Conservation (phyloP, 495 filamentous ascomycete genomes). For the Pyrenula massariospora region DNA sequence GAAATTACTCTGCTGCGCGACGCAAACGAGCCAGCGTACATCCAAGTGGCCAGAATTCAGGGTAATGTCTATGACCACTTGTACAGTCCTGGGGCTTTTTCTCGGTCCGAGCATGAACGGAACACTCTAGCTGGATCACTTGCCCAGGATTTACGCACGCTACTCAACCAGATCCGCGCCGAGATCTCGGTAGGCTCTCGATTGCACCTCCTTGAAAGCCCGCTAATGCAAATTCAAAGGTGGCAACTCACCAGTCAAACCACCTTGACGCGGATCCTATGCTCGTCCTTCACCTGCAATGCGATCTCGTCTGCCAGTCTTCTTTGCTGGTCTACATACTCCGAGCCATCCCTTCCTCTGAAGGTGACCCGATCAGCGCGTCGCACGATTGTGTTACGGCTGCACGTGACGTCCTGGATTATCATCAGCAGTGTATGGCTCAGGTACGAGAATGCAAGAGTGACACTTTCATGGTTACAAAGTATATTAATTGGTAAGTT, state of each 20-base stretch:
- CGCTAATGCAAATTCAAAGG: not conserved
- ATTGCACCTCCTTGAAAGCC: not conserved
- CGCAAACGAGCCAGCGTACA: not conserved
- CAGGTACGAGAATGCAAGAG: constrained; percentile 7
- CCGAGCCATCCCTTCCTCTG: constrained; percentile 8
- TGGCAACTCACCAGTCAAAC: not conserved
- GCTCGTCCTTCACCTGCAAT: constrained; percentile 7
- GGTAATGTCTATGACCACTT: constrained; percentile 3
- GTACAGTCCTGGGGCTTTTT: not conserved
- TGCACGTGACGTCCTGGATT: constrained; percentile 13
- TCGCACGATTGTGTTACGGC: constrained; percentile 12
- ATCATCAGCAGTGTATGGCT: constrained; percentile 13
- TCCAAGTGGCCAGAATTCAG: not conserved
- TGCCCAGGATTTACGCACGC: not conserved
- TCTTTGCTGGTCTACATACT: constrained; percentile 15
- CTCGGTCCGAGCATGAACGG: not conserved
- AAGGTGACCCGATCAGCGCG: constrained; percentile 3
- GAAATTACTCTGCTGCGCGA: constrained; percentile 5
- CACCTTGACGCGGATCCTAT: constrained; percentile 3
- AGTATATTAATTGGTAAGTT: constrained; percentile 16
- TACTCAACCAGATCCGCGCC: not conserved
- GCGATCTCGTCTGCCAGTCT: constrained; percentile 13
- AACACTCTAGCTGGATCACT: not conserved
- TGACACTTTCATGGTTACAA: constrained; percentile 11
- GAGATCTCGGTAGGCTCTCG: not conserved